These are phyloP conservation scores for Hebeloma cylindrosporum DNA, from an alignment of 768 basidiomycete species.

Conservation along the genomic window DNA sequence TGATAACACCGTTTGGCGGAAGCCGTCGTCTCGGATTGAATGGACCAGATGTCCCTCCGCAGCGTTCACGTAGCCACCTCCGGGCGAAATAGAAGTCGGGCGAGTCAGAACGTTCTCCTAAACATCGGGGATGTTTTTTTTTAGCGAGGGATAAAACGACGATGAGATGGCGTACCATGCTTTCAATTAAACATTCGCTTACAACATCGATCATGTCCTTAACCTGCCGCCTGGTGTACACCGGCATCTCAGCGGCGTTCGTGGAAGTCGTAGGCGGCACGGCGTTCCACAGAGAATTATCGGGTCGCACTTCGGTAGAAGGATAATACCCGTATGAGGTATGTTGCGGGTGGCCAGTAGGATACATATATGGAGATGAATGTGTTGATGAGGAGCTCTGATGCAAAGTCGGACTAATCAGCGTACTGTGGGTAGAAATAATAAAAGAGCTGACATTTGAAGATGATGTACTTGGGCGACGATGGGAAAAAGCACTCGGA, in stretches of 20 bases:
- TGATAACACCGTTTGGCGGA: constrained; percentile 24
- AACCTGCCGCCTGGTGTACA: constrained; percentile 33
- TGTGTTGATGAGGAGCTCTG: constrained; percentile 29
- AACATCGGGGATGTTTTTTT: not conserved
- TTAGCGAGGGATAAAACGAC: constrained; percentile 1
- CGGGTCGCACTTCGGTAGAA: constrained; percentile 10
- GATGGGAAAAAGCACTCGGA: constrained; percentile 20
- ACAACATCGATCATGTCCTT: constrained; percentile 32
- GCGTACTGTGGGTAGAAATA: constrained; percentile 11
- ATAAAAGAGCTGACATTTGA: constrained; percentile 20
- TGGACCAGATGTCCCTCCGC: constrained; percentile 21
- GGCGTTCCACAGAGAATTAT: constrained; percentile 17
- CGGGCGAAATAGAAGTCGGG: constrained; percentile 10
- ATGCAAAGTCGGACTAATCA: constrained; percentile 14
- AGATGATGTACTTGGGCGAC: constrained; percentile 23
- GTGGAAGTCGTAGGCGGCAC: constrained; percentile 12
- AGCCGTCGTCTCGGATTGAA: constrained; percentile 21
- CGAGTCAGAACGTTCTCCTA: constrained; percentile 25
- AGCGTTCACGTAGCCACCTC: constrained; percentile 16
- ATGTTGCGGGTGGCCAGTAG: constrained; percentile 19
- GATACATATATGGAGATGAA: constrained; percentile 27
- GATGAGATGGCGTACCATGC: constrained; percentile 22
- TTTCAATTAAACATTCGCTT: constrained; percentile 29
- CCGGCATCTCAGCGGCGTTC: constrained; percentile 21
- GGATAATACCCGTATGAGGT: constrained; percentile 12